Evolutionary conservation across 2,329 filamentous ascomycete genomes (phyloP), one percentile per base, ranked within the genome.

Genomic region (Ceratocystiopsis sp.): DNA sequence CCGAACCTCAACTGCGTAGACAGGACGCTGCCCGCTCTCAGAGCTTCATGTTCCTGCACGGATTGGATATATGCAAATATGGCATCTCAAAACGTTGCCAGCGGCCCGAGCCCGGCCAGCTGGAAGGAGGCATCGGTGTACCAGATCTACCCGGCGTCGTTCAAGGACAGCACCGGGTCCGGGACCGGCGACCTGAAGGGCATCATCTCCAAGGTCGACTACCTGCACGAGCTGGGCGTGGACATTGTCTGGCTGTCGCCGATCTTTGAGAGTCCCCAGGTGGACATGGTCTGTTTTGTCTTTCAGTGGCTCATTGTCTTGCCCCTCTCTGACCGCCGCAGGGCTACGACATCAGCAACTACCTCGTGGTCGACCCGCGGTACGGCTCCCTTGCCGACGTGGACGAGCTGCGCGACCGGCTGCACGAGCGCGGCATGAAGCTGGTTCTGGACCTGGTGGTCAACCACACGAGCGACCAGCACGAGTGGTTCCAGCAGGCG

Each of bases 401-500:
- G 37, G 74, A 83, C 35, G 54, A 60, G 0, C 56, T 84, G 34
- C 76, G 82, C 40, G 51, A 67, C 15, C 69, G 68, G 1, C 69
- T 71, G 42, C 75, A 82, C 48, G 53, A 64, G 14, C 67, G 77
- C 4, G 75, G 69, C 4, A 82, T 86, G 45, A 36, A 38, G 38
- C 35, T 50, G 19, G 50, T 87, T 44, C 68, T 86, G 46, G 81
- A 87, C 53, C 64, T 87, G 3, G 82, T 87, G 2, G 70, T 86
- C 47, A 89, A 86, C 50, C 82, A 89, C 55, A 85, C 80, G 0
- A 80, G 74, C 3, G 72, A 80, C 49, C 68, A 82, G 55, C 78
- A 84, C 52, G 65, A 67, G 4, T 86, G 80, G 80, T 84, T 84
- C 59, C 65, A 72, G 39, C 70, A 82, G 53, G 80, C 75, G 2